phyloP scores from a whole-genome alignment of 1,284 basidiomycete species.

The Irpex lacteus region DNA sequence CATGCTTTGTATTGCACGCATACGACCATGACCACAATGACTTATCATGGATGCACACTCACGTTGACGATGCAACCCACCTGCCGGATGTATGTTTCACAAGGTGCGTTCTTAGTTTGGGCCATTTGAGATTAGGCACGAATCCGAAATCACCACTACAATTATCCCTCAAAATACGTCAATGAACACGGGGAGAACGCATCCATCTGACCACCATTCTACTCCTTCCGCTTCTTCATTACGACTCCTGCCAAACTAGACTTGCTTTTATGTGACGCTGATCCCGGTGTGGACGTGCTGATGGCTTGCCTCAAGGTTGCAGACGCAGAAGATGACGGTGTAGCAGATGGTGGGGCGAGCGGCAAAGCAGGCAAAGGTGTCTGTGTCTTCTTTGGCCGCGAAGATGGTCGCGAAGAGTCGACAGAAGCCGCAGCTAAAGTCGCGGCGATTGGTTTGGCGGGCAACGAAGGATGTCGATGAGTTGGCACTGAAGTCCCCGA shows the following conservation, averaged over 20 bases:
- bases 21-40: slow-evolving; percentile 13
- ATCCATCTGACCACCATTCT: too few relatives aligned
- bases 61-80: neutral
- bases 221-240: slow-evolving; percentile 13
- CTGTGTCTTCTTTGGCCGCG: neutral
- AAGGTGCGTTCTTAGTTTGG: neutral
- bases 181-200: too few relatives aligned
- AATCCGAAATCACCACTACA: too few relatives aligned
- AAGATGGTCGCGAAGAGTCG: neutral
- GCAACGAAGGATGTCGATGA: slow-evolving; percentile 46
- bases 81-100: neutral
- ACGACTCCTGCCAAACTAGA: slow-evolving; percentile 6
- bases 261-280: neutral
- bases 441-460: slow-evolving; percentile 39
- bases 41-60: slow-evolving; percentile 4
- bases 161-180: too few relatives aligned
- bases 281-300: neutral
- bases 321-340: neutral
- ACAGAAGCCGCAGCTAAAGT: slow-evolving; percentile 1
- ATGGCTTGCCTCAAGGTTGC: neutral
- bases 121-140: too few relatives aligned
- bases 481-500: slow-evolving; percentile 23
- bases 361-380: slow-evolving; percentile 8
- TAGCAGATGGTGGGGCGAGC: neutral
- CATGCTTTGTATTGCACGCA: slow-evolving; percentile 22